phyloP scores from a whole-genome alignment of 1,139 yeast genomes.

The Debaryomyces robertsiae region DNA sequence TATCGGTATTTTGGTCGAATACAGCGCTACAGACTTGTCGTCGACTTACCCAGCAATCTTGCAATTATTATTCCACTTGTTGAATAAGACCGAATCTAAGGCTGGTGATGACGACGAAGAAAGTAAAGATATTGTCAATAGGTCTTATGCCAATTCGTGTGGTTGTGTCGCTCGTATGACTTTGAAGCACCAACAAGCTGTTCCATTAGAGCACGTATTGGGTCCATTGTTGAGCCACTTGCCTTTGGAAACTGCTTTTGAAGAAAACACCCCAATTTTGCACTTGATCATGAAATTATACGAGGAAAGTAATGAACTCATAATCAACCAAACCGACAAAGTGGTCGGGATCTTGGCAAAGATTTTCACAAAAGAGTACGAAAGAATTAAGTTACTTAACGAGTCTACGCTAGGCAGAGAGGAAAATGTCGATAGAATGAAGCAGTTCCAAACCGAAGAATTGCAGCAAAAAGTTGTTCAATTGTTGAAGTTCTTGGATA shows the following conservation, averaged over 20 bases:
- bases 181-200: constrained; percentile 66
- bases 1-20: constrained; percentile 77
- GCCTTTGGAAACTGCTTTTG: constrained; percentile 87
- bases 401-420: constrained; percentile 84
- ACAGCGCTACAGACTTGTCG: constrained; percentile 58
- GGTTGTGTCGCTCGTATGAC: constrained; percentile 97
- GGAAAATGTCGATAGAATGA: constrained; percentile 72
- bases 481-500: constrained; percentile 73
- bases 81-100: constrained; percentile 75
- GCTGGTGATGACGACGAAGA: constrained; percentile 70
- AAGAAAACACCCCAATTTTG: constrained; percentile 91
- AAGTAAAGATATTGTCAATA: constrained; percentile 74
- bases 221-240: constrained; percentile 76
- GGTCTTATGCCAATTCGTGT: constrained; percentile 91
- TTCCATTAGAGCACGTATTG: constrained; percentile 80
- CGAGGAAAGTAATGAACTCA: constrained; percentile 59
- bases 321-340: constrained; percentile 60
- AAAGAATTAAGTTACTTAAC: constrained; percentile 64
- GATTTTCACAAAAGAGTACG: constrained; percentile 74
- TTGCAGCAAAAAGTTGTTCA: constrained; percentile 65
- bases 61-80: constrained; percentile 74
- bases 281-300: constrained; percentile 73
- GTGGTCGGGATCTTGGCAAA: constrained; percentile 68
- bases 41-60: constrained; percentile 69
- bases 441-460: constrained; percentile 74